These are phyloP conservation scores for Aspergillus sojae DNA, from an alignment of 2,329 filamentous ascomycete genomes.

Conservation along the genomic window DNA sequence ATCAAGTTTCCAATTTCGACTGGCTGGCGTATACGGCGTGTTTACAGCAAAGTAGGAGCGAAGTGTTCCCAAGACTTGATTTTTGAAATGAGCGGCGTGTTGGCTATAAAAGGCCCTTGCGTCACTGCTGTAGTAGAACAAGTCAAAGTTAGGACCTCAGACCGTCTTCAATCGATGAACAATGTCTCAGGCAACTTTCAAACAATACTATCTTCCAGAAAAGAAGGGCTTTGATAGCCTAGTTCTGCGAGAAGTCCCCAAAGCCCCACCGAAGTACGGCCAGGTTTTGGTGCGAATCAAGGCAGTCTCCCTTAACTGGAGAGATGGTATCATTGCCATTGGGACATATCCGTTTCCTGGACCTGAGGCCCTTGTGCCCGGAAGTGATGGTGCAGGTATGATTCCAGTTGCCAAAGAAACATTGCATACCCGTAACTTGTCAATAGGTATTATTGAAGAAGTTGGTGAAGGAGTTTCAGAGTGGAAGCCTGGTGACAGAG, in stretches of 20 bases:
- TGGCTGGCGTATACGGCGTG: too few species aligned
- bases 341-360: slow-evolving; percentile 9
- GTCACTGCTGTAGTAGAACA: too few species aligned
- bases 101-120: too few species aligned
- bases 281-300: slow-evolving; percentile 12
- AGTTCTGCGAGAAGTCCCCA: background rate
- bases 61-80: too few species aligned
- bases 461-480: slow-evolving; percentile 5
- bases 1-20: too few species aligned
- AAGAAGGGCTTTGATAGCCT: slow-evolving; percentile 3
- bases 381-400: slow-evolving; percentile 9
- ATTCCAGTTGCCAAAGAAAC: background rate
- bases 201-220: slow-evolving; percentile 1
- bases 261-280: background rate
- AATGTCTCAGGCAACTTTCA: background rate
- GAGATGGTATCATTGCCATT: slow-evolving; percentile 4
- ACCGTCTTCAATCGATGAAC: too few species aligned
- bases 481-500: slow-evolving; percentile 7
- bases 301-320: slow-evolving; percentile 10
- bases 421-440: too few species aligned
- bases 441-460: background rate
- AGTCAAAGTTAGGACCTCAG: too few species aligned
- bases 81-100: too few species aligned
- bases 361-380: slow-evolving; percentile 6
- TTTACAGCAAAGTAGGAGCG: too few species aligned